Conservation (phyloP, 306 rosid genomes). For the Cicer bijugum region DNA sequence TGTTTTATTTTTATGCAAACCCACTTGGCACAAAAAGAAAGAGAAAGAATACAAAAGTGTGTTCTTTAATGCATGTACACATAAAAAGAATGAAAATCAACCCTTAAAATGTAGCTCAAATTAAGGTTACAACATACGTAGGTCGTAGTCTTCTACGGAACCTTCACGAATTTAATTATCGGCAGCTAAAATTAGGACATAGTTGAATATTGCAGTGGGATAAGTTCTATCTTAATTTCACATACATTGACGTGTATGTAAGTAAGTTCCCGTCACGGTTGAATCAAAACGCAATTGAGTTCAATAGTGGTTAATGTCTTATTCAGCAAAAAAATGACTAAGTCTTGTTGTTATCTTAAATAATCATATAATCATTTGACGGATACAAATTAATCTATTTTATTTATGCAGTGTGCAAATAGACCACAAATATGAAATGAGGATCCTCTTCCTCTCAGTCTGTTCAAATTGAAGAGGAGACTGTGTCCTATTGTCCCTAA, state of each 20-base stretch:
- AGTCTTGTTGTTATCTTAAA: no score
- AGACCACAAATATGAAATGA: no score
- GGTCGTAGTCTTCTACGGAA: conserved; percentile 2
- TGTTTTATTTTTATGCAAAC: neutral
- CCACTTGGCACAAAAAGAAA: neutral
- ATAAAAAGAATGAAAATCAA: neutral
- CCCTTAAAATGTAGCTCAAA: neutral
- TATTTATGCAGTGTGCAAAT: no score
- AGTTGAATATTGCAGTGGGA: neutral
- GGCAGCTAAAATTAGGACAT: neutral
- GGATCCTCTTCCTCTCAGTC: no score
- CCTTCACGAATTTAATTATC: conserved; percentile 26
- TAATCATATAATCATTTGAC: no score
- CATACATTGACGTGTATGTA: neutral
- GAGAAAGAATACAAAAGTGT: neutral
- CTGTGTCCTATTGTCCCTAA: no score
- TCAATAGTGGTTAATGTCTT: neutral
- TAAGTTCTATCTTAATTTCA: conserved; percentile 15
- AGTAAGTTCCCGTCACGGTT: no score
- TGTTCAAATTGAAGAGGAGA: no score
- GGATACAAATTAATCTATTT: no score
- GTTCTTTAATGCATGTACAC: neutral
- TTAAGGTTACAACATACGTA: neutral
- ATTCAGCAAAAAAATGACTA: no score
- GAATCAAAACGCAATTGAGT: conserved; percentile 7